Base-by-base conservation (phyloP, 176 grass and related monocot genomes). In the Pharus latifolius region DNA sequence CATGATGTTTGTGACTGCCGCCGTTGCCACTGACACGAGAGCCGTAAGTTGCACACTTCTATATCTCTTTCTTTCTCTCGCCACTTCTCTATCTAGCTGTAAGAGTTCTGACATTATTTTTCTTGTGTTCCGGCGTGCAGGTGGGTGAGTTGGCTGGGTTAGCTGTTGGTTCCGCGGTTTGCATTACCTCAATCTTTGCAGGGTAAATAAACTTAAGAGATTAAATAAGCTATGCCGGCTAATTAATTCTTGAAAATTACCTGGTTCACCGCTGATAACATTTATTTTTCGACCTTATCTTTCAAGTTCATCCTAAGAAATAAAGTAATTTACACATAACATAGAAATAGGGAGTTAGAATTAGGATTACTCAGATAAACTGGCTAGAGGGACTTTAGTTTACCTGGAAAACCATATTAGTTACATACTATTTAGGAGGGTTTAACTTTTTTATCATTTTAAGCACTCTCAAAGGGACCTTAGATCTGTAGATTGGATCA, bases 1-100 rank as follows among this genome's bases (percentile, higher is more conserved):
- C 87, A 99, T 99, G 95, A 99, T 99, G 87, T 94, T 99, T 13
- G 95, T 99, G 35, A 99, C 95, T 1, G 82, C 86, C 48, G 95
- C 95, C 9, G 95, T 99, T 18, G 95, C 95, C 19, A 99, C 95
- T 27, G 95, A 99, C 74, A 84, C 58, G 0, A 99, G 80, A 85
- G 89, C 89, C 69, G 89, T 88, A 17, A 53, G 71, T 35, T 3
- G 8, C 7, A 10, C 11, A 29, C 5, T 40, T 10, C 1, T 24
- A 11, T 1, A 10, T 14, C 4, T 31, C 7, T 0, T 58, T 58
- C n/a, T n/a, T n/a, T n/a, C n/a, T n/a, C n/a, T n/a, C n/a, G n/a
- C n/a, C n/a, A n/a, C n/a, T n/a, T n/a, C n/a, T n/a, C n/a, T 13
- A 23, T 27, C 51, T 49, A 1, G 5, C 67, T 8, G 15, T 15